Evolutionary conservation across 1,284 basidiomycete genomes (phyloP), one percentile per base, ranked within the genome.

Genomic region (Ceratobasidium sp.): DNA sequence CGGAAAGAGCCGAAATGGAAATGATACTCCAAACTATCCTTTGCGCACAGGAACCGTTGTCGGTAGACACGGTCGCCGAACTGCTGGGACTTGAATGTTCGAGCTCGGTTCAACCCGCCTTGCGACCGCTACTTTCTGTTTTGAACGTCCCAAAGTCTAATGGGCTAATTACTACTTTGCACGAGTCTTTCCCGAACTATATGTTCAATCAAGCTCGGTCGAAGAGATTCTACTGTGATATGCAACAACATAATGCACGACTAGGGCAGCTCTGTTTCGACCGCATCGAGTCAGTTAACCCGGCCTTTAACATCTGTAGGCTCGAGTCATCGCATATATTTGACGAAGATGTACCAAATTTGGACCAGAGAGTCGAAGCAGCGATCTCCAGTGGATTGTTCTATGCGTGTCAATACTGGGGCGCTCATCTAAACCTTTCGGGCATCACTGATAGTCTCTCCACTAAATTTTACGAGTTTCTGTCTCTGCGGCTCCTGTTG

Each of bases 401-500:
- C 28, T 62, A 62, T n/a, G 59, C 59, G 17, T 62, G 59, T 33
- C 59, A 40, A 12, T 62, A 62, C 10, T 62, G 59, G 59, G 40
- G 17, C 10, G 40, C 59, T 62, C 59, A 38, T 62, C 40, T 62
- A 13, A 38, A 12, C 33, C 4, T 1, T 33, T 33, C 33, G 33
- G 33, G 33, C 33, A 33, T 4, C 33, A 4, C 33, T 4, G 33
- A 33, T 33, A 33, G 33, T 33, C 33, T 33, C 33, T 33, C 33
- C 33, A 33, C 33, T 33, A 33, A 33, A 4, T 33, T 33, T 33
- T 33, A 2, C 33, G 33, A 33, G 33, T 33, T 33, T 33, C 33
- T 33, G 4, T 33, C 33, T 33, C 33, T 2, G 33, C 33, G 33
- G 33, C 33, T 33, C 33, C 33, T 33, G 33, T 4, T 33, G 33